Percentiles rank a stretch among this genome's conserved stretches.
Evolutionary conservation across 2,329 filamentous ascomycete genomes (phyloP).

Genomic region (Arthroderma sp.): DNA sequence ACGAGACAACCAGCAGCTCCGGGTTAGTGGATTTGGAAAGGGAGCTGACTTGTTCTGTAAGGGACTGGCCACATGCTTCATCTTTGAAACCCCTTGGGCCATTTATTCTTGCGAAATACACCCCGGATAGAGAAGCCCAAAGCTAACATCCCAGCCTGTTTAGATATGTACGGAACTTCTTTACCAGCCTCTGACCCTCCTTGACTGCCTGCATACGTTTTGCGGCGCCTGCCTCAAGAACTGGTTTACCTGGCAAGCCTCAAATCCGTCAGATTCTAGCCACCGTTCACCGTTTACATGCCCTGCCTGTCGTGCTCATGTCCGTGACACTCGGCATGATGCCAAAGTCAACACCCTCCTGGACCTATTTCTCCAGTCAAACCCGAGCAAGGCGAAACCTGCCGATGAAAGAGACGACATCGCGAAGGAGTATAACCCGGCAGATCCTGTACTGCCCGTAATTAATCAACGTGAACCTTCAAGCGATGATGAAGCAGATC

Average conservation of each 20-base stretch:
- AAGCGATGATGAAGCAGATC: conserved; percentile 46
- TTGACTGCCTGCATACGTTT: conserved; percentile 91
- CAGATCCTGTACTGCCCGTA: conserved; percentile 65
- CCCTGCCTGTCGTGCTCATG: conserved; percentile 75
- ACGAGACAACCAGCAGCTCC: neutral
- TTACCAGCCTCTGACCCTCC: conserved; percentile 77
- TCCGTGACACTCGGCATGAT: conserved; percentile 80
- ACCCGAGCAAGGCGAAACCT: conserved; percentile 60
- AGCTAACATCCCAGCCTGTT: neutral
- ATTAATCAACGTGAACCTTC: conserved; percentile 15
- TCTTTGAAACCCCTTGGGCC: neutral
- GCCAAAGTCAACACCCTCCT: conserved; percentile 78
- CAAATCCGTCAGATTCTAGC: conserved; percentile 35
- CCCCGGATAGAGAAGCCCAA: neutral
- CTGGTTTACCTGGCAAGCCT: conserved; percentile 79
- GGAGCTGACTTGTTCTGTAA: conserved; percentile 88
- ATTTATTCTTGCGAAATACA: neutral
- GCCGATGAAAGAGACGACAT: conserved; percentile 64
- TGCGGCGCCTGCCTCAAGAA: conserved; percentile 91
- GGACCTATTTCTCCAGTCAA: conserved; percentile 71
- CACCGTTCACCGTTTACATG: conserved; percentile 59
- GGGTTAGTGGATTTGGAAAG: conserved; percentile 62
- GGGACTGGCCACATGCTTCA: conserved; percentile 23
- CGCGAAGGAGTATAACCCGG: conserved; percentile 61
- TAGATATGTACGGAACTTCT: conserved; percentile 95